Evolutionary conservation across 108 stramenopile genomes (phyloP), one percentile per base, ranked within the genome.

Genomic region (Schizochytrium sp.): DNA sequence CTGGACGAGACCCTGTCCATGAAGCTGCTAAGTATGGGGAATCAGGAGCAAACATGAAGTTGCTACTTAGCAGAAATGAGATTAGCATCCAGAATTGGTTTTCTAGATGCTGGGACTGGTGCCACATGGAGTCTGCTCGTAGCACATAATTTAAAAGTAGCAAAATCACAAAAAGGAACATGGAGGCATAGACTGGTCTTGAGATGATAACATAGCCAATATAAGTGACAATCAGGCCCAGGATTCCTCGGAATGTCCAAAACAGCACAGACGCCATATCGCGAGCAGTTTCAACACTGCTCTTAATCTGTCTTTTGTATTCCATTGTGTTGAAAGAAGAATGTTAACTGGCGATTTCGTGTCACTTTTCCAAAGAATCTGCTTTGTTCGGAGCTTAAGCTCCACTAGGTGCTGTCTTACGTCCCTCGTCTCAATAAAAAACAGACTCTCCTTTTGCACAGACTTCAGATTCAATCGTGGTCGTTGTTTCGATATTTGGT

Each of bases 21-120:
- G 76, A 10, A 28, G 76, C 12, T 53, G 53, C 76, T 28, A 83
- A 3, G 53, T 83, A 83, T 0, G 76, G 76, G 28, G 76, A 83
- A 40, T 83, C 76, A 10, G 76, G 76, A 10, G 76, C 76, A 53
- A 83, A 83, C 76, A 83, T 83, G 53, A 83, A 40, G n/a, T 17
- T 83, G 1, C 45, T 28, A n/a, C 50, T 55, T 5, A 83, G 53
- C 28, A 50, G n/a, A 42, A 83, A 83, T 5, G 76, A 55, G 15
- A 83, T 55, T 2, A 83, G 47, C 76, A 83, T 83, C 76, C 76
- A 83, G 76, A 83, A 83, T 53, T 83, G 76, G 28, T 83, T 83
- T 28, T 83, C 76, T 8, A 83, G 3, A 38, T 83, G 76, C 76
- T 83, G 76, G n/a, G 76, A 83, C 76, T 83, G 5, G 47, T 83